A percentile compares a stretch with the other conserved stretches of the same genome.
Evolutionary conservation across 1,139 yeast genomes (phyloP).

Genomic region (Nadsonia commutata): DNA sequence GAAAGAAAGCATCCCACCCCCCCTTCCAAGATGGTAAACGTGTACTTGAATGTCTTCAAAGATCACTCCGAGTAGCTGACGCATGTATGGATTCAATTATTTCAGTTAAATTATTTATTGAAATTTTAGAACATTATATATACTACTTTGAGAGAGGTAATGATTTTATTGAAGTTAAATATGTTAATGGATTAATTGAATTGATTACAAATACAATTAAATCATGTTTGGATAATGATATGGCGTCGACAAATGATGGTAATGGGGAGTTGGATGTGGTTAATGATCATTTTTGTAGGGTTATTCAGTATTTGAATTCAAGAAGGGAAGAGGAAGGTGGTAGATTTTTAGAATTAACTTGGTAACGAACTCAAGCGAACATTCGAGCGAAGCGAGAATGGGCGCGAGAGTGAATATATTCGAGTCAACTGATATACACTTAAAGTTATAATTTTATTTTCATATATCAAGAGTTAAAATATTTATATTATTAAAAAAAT

Average conservation of each 20-base stretch:
- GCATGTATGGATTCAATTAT: slow-evolving; percentile 78
- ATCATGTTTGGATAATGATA: slow-evolving; percentile 16
- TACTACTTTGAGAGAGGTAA: slow-evolving; percentile 80
- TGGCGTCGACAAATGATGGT: background rate
- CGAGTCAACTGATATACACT: slow-evolving; percentile 29
- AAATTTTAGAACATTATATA: slow-evolving; percentile 71
- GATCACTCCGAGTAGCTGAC: slow-evolving; percentile 80
- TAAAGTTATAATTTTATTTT: no score
- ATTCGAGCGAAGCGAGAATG: no score
- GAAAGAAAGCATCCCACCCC: slow-evolving; percentile 9
- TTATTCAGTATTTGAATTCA: background rate
- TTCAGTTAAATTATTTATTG: slow-evolving; percentile 72
- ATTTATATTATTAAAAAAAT: no score
- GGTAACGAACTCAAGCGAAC: no score
- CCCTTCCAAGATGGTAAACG: slow-evolving; percentile 42
- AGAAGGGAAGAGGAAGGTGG: background rate
- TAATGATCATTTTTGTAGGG: background rate
- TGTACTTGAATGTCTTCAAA: slow-evolving; percentile 53
- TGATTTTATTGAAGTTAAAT: slow-evolving; percentile 50
- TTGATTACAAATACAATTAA: slow-evolving; percentile 65
- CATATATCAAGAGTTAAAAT: no score
- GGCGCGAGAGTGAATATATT: no score
- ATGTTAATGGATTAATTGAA: slow-evolving; percentile 77
- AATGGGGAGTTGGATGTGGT: background rate
- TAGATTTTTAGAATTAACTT: background rate